Base-by-base conservation (phyloP, 2,329 filamentous ascomycete species). In the Dryadomyces quercus-mongolicae region DNA sequence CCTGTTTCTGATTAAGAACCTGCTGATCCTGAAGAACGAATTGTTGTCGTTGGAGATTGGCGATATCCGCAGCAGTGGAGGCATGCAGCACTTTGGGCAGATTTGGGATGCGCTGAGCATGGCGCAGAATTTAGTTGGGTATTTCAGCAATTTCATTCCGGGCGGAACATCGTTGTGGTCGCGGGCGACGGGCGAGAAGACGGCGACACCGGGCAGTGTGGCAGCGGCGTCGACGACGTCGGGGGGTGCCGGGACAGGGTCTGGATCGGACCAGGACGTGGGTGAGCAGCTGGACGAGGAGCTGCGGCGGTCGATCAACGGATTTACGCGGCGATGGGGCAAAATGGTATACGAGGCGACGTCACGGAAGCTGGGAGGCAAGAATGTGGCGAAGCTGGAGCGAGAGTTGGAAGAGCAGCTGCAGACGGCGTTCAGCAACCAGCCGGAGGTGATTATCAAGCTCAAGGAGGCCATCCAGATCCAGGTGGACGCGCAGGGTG, bases 31-130 rank as follows among this genome's bases (percentile, higher is more conserved):
- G 52, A 97, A 97, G 69, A 94, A 96, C 65, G 88, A 96, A 66
- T 86, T 98, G 52, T 84, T 98, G 25, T 91, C 91, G 10, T 90
- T 98, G 58, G 93, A 98, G 70, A 96, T 98, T 60, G 91, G 80
- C 52, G 80, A 84, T 60, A 76, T 82, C 16, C 72, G 80, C 56
- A 77, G 76, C 54, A 56, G 52, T 38, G 46, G 40, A 7, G 70
- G 72, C 5, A 75, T 80, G 71, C 78, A 83, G 60, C 80, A 85
- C 62, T 84, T 85, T 62, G 70, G 74, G 16, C 79, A 79, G 57
- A 83, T 85, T 44, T 84, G 81, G 80, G 78, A 82, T 52, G 79
- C 78, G 0, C 72, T 84, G 13, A 82, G 72, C 61, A 76, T 59
- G 38, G 61, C 72, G 2, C 73, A 78, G 57, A 78, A 77, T 59